Evolutionary conservation across 1,284 basidiomycete species (phyloP).

Genomic region (Leucoagaricus sp.): DNA sequence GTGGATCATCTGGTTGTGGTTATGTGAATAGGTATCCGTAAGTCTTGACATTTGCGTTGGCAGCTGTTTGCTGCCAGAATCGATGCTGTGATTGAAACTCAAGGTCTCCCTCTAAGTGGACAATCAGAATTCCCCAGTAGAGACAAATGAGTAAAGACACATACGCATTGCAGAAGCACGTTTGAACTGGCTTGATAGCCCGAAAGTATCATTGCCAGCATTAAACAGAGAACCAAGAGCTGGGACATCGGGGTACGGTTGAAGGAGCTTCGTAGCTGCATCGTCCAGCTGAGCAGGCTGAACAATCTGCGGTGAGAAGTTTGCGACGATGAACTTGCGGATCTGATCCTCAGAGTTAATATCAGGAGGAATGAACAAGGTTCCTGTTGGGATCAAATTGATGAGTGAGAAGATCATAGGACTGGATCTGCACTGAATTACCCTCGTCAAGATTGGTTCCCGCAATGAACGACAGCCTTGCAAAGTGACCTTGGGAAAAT

Average conservation of each 20-base stretch:
- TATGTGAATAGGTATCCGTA: conserved; percentile 53
- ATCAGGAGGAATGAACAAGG: conserved; percentile 34
- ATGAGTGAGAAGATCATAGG: background rate
- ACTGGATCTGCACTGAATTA: background rate
- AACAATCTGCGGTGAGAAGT: conserved; percentile 30
- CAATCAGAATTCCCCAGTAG: background rate
- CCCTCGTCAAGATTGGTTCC: conserved; percentile 53
- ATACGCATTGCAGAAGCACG: conserved; percentile 43
- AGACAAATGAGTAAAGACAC: conserved; percentile 4
- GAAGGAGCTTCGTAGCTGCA: conserved; percentile 33
- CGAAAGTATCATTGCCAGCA: conserved; percentile 53
- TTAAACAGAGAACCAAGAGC: conserved; percentile 50
- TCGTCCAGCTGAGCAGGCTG: conserved; percentile 25
- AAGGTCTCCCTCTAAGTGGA: conserved; percentile 39
- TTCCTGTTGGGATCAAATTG: conserved; percentile 31
- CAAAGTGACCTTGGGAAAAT: conserved; percentile 35
- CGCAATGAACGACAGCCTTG: conserved; percentile 46
- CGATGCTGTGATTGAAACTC: conserved; percentile 43
- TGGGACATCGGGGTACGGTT: conserved; percentile 52
- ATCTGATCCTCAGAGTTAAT: conserved; percentile 33
- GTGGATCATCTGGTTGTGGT: conserved; percentile 29
- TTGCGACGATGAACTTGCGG: conserved; percentile 26
- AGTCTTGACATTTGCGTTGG: conserved; percentile 39
- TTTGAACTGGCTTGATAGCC: conserved; percentile 44
- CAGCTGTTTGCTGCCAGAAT: conserved; percentile 40